Conservation (phyloP, 179 eudicot genomes). For the Silene vulgaris region DNA sequence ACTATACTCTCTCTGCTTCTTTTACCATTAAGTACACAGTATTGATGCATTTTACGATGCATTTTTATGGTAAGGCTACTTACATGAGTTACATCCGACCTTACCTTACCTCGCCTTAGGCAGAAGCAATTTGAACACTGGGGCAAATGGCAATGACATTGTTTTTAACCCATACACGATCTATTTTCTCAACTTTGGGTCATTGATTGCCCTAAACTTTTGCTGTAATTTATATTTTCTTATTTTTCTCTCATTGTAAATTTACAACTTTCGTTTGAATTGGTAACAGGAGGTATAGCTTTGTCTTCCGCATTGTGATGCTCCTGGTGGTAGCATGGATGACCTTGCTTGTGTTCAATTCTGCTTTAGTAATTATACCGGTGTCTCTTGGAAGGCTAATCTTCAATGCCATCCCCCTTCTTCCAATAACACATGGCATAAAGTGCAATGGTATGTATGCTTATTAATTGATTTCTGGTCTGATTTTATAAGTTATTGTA, state of each 20-base stretch:
- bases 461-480: slow-evolving; percentile 17
- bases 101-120: neutral
- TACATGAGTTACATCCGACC: neutral
- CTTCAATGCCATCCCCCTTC: slow-evolving; percentile 73
- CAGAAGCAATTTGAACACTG: neutral
- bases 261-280: neutral
- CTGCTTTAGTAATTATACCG: slow-evolving; percentile 68
- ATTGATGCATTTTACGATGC: neutral
- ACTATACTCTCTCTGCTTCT: neutral
- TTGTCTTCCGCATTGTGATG: slow-evolving; percentile 82
- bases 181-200: neutral
- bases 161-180: neutral
- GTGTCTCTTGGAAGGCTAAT: slow-evolving; percentile 78
- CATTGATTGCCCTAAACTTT: neutral
- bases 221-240: neutral
- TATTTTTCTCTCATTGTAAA: slow-evolving; percentile 10
- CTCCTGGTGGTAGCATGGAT: slow-evolving; percentile 92
- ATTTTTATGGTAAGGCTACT: neutral
- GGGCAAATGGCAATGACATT: neutral
- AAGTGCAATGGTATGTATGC: slow-evolving; percentile 75
- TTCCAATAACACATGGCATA: slow-evolving; percentile 90
- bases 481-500: neutral
- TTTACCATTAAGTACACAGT: neutral
- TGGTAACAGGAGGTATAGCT: slow-evolving; percentile 57
- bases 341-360: slow-evolving; percentile 84